These are phyloP conservation scores for Binderoboletus segoi DNA, from an alignment of 1,284 basidiomycete genomes.

Conservation along the genomic window DNA sequence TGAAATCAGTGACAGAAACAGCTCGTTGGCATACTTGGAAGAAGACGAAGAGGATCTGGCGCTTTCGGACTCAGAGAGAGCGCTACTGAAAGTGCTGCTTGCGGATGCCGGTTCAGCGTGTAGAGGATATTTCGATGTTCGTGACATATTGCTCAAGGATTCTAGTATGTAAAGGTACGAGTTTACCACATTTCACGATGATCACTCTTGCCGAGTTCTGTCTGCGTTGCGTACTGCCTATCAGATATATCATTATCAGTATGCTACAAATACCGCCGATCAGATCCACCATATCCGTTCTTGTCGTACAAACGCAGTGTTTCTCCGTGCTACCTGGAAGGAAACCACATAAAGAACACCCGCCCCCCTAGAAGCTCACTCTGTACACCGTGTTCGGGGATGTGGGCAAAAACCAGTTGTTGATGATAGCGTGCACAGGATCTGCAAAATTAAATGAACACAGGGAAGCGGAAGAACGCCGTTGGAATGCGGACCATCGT, in stretches of 20 bases:
- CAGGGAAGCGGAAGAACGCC: neutral
- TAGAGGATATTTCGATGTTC: slow-evolving; percentile 4
- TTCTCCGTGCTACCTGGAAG: neutral
- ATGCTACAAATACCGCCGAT: neutral
- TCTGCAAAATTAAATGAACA: slow-evolving; percentile 12
- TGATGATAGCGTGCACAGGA: slow-evolving; percentile 18
- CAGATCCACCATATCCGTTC: neutral
- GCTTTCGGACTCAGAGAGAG: neutral
- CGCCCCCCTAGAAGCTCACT: slow-evolving; percentile 22
- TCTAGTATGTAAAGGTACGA: slow-evolving; percentile 16
- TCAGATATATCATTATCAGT: neutral
- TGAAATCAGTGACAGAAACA: neutral
- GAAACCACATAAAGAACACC: neutral
- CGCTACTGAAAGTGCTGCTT: slow-evolving; percentile 16
- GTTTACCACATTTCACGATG: neutral
- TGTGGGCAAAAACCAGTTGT: slow-evolving; percentile 28
- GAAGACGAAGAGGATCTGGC: neutral
- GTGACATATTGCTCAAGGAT: neutral
- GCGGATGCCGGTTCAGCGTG: slow-evolving; percentile 19
- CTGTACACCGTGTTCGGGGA: slow-evolving; percentile 26
- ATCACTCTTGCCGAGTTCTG: neutral
- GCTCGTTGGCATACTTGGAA: neutral
- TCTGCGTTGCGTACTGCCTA: neutral
- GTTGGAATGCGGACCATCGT: slow-evolving; percentile 8
- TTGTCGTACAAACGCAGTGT: neutral